Percentiles rank a stretch among this genome's conserved stretches.
These are phyloP conservation scores for Metschnikowia cubensis DNA, from an alignment of 805 yeast species.

Conservation along the genomic window DNA sequence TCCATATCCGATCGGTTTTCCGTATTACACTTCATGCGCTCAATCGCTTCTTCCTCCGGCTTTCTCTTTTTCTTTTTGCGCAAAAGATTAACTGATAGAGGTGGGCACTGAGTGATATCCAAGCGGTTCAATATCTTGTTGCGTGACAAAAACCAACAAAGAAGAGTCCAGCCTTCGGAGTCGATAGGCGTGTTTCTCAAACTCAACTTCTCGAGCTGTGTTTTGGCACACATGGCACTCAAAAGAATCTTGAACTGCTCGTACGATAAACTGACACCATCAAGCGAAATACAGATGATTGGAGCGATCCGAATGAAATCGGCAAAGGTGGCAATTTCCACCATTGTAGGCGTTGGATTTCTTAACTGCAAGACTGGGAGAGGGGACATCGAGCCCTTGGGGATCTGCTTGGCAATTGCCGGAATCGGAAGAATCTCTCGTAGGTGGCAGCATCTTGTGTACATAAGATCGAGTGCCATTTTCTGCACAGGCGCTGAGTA, in stretches of 20 bases:
- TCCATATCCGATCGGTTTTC: conserved; percentile 71
- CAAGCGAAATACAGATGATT: conserved; percentile 67
- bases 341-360: conserved; percentile 86
- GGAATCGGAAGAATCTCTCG: conserved; percentile 91
- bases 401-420: conserved; percentile 78
- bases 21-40: conserved; percentile 44
- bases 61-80: conserved; percentile 31
- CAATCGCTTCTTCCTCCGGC: conserved; percentile 25
- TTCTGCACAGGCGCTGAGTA: conserved; percentile 36
- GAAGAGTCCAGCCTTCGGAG: conserved; percentile 67
- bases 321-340: conserved; percentile 82
- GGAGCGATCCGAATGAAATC: conserved; percentile 88
- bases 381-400: conserved; percentile 73
- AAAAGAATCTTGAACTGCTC: conserved; percentile 77
- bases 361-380: conserved; percentile 65
- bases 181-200: conserved; percentile 75
- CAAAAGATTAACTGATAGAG: conserved; percentile 42
- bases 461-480: conserved; percentile 65
- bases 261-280: conserved; percentile 68
- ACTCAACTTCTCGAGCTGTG: conserved; percentile 65
- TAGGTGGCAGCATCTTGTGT: conserved; percentile 89
- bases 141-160: conserved; percentile 70
- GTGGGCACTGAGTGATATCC: conserved; percentile 69
- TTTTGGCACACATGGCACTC: conserved; percentile 63
- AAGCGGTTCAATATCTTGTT: conserved; percentile 55